Evolutionary conservation across 768 basidiomycete species (phyloP).

Genomic region (Mycena haematopus): DNA sequence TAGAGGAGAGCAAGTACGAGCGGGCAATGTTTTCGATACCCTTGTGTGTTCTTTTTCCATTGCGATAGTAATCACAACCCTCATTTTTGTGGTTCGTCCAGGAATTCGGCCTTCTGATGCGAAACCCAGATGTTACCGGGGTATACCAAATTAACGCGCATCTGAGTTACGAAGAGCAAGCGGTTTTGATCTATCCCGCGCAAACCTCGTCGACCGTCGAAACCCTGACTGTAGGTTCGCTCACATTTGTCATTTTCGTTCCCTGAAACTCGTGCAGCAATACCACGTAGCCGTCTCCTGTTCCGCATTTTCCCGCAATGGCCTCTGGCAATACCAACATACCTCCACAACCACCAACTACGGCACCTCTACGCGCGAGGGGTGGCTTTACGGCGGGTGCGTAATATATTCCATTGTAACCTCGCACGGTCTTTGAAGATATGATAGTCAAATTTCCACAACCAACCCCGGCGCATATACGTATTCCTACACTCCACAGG

Average conservation of each 20-base stretch:
- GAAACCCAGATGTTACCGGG: background rate
- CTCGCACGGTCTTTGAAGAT: no score
- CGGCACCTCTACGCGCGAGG: background rate
- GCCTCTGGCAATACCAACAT: conserved; percentile 5
- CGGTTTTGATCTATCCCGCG: background rate
- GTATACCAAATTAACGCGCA: conserved; percentile 3
- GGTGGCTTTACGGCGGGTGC: conserved; percentile 6
- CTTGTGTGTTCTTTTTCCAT: background rate
- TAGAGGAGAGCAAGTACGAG: conserved; percentile 3
- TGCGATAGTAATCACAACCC: background rate
- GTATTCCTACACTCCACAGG: background rate
- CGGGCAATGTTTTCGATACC: conserved; percentile 10
- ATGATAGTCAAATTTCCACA: background rate
- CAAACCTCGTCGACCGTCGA: conserved; percentile 1
- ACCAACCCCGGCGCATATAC: conserved; percentile 1
- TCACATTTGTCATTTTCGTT: background rate
- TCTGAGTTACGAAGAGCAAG: background rate
- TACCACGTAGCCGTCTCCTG: conserved; percentile 4
- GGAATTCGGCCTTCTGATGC: background rate
- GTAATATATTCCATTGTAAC: no score
- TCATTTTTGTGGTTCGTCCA: background rate
- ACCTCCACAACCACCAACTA: background rate
- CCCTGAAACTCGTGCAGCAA: background rate
- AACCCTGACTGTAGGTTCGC: background rate
- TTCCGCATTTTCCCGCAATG: background rate